A percentile compares a stretch with the other conserved stretches of the same genome.
Conservation (phyloP, 768 basidiomycete species). For the Chiua virens region DNA sequence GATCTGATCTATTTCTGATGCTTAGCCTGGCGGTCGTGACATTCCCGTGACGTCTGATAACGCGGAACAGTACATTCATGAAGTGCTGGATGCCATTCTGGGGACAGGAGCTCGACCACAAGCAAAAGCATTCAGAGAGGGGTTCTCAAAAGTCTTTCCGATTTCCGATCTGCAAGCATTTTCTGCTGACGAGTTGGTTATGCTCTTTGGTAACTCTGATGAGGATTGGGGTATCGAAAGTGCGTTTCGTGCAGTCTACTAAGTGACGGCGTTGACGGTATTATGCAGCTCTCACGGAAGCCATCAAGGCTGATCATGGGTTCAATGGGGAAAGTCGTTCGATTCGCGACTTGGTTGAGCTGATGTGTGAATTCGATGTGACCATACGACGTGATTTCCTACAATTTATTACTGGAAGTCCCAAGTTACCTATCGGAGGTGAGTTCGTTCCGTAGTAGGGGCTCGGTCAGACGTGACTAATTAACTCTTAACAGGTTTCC, state of each 20-base stretch:
- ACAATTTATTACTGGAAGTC: conserved; percentile 97
- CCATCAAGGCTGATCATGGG: conserved; percentile 96
- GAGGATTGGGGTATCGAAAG: conserved; percentile 96
- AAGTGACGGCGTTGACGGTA: not conserved
- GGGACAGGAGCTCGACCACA: conserved; percentile 77
- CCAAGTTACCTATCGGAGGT: conserved; percentile 96
- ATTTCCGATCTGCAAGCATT: conserved; percentile 89
- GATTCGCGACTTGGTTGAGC: conserved; percentile 82
- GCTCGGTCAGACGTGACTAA: not conserved
- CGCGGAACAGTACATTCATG: conserved; percentile 84
- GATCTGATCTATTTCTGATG: not conserved
- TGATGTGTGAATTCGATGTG: conserved; percentile 80
- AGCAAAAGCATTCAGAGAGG: conserved; percentile 89
- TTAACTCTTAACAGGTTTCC: conserved; percentile 64
- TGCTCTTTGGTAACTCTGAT: conserved; percentile 95
- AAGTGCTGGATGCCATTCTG: conserved; percentile 85
- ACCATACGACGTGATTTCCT: conserved; percentile 81
- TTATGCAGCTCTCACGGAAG: conserved; percentile 74
- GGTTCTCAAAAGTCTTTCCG: conserved; percentile 96
- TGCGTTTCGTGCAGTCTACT: conserved; percentile 40
- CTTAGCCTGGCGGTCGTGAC: conserved; percentile 75
- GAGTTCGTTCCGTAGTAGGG: conserved; percentile 25
- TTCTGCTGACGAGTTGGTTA: conserved; percentile 90
- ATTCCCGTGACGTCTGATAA: conserved; percentile 84
- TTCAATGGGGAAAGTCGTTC: conserved; percentile 94